Conservation (phyloP, 352 stramenopile species). For the Blastocystis sp. region DNA sequence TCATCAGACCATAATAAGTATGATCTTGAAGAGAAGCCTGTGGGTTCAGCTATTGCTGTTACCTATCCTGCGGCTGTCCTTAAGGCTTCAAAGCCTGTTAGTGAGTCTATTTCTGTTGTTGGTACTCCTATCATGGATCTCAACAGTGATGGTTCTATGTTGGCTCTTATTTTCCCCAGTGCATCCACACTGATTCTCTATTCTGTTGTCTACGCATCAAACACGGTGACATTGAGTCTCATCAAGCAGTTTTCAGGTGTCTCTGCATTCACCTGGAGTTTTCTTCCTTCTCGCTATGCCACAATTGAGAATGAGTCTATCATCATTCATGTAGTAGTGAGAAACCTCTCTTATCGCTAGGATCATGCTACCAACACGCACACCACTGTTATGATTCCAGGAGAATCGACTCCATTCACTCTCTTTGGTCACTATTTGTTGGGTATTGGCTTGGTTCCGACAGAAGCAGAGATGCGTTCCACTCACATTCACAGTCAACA, state of each 20-base stretch:
- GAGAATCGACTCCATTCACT: background rate
- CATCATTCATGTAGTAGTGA: background rate
- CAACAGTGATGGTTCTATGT: background rate
- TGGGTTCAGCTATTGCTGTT: background rate
- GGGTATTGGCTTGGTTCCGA: constrained; percentile 8
- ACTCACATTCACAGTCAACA: constrained; percentile 45
- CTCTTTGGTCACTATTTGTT: constrained; percentile 30
- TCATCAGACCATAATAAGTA: background rate
- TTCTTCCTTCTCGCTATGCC: background rate
- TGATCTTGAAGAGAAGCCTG: constrained; percentile 4
- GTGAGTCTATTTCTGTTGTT: background rate
- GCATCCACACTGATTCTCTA: background rate
- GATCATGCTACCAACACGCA: background rate
- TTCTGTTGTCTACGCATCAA: background rate
- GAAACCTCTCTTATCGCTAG: background rate
- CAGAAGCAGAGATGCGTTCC: constrained; percentile 29
- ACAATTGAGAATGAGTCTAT: background rate
- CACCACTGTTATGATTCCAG: background rate
- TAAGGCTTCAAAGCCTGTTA: background rate
- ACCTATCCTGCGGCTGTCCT: background rate
- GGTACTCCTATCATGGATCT: background rate
- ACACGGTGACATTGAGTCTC: background rate
- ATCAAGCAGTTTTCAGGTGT: background rate
- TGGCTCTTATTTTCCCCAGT: background rate
- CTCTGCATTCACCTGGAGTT: constrained; percentile 23